Evolutionary conservation across 169 alveolate genomes (phyloP).

Genomic region (Eimeria mitis): DNA sequence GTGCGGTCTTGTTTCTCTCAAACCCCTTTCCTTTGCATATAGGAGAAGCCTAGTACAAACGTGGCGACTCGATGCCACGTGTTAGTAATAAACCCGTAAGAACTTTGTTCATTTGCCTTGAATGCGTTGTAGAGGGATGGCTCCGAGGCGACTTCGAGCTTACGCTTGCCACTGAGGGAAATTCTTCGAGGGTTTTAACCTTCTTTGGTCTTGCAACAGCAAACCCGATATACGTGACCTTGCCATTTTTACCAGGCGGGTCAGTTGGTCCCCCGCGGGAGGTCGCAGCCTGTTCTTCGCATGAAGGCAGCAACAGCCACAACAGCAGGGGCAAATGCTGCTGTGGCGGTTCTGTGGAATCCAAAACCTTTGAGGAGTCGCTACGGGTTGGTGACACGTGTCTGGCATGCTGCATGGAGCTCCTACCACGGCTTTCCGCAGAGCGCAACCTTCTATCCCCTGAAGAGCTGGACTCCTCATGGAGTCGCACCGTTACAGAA

Average conservation of each 20-base stretch:
- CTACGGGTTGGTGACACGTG: slow-evolving; percentile 3
- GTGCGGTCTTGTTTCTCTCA: neutral
- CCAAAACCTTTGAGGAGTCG: neutral
- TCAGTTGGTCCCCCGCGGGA: slow-evolving; percentile 22
- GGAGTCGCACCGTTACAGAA: slow-evolving; percentile 11
- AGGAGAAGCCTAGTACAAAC: neutral
- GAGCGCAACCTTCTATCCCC: slow-evolving; percentile 37
- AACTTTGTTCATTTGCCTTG: neutral
- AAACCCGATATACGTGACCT: slow-evolving; percentile 28
- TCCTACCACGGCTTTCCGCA: slow-evolving; percentile 65
- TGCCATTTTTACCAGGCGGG: slow-evolving; percentile 12
- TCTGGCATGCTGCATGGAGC: slow-evolving; percentile 53
- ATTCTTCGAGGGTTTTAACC: slow-evolving; percentile 23
- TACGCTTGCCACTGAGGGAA: slow-evolving; percentile 34
- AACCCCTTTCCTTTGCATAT: neutral
- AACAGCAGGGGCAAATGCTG: neutral
- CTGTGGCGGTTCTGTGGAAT: slow-evolving; percentile 3
- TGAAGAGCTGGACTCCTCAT: slow-evolving; percentile 17
- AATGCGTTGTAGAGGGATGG: slow-evolving; percentile 45
- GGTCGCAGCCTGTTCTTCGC: slow-evolving; percentile 14
- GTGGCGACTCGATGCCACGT: neutral
- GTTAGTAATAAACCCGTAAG: neutral
- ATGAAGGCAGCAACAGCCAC: neutral
- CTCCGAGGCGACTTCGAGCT: slow-evolving; percentile 62
- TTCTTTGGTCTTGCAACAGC: slow-evolving; percentile 68